Evolutionary conservation across 73 alveolate species (phyloP).

Genomic region (Uronychia setigera): DNA sequence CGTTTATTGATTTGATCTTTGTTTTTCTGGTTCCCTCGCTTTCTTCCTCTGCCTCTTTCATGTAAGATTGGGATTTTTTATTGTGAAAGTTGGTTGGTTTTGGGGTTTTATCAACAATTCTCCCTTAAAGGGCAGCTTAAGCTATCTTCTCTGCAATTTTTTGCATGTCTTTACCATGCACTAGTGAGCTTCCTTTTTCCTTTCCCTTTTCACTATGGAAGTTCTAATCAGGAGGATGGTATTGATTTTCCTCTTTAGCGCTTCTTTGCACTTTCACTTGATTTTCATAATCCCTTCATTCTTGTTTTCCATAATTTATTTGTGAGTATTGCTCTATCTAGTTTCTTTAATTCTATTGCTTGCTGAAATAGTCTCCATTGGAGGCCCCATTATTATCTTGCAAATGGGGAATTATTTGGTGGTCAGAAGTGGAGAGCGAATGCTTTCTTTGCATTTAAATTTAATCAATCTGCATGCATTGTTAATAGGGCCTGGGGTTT

Average conservation of each 20-base stretch:
- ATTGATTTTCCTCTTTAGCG: neutral
- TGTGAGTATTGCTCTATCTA: no score
- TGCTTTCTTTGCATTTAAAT: no score
- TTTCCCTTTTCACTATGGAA: neutral
- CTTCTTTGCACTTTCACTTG: neutral
- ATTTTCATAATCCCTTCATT: no score
- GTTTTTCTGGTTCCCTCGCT: neutral
- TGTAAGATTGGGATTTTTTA: constrained; percentile 24
- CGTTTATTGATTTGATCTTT: neutral
- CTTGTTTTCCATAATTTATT: no score
- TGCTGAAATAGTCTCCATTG: no score
- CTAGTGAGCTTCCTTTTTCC: neutral
- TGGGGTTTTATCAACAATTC: constrained; percentile 28
- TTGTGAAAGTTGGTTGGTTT: constrained; percentile 58
- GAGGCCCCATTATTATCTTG: no score
- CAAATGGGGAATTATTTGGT: no score
- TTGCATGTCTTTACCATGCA: neutral
- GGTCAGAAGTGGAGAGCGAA: no score
- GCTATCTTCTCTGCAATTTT: neutral
- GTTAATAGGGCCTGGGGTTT: no score
- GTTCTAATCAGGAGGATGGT: neutral
- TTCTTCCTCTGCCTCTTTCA: constrained; percentile 20
- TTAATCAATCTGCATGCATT: no score
- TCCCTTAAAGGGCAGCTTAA: neutral
- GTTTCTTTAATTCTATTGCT: no score